Evolutionary conservation across 805 yeast genomes (phyloP).

Genomic region (Cyberlindnera mrakii): DNA sequence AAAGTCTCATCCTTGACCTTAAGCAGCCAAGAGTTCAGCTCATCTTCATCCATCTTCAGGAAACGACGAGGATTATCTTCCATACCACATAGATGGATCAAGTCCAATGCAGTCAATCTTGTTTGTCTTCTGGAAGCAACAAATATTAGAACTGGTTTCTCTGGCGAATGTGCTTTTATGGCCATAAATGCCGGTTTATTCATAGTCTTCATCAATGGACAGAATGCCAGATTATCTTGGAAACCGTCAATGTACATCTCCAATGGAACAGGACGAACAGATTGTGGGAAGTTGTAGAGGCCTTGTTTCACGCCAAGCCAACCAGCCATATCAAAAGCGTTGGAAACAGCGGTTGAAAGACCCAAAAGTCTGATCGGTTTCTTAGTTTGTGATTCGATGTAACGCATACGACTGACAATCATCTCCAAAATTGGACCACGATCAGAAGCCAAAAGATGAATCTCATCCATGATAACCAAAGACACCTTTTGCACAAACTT

Average conservation of each 20-base stretch:
- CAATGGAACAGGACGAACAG: conserved; percentile 93
- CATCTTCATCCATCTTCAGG: conserved; percentile 48
- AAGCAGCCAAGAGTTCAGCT: conserved; percentile 53
- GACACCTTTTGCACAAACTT: conserved; percentile 79
- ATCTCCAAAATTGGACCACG: conserved; percentile 97
- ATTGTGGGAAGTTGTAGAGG: conserved; percentile 87
- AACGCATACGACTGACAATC: conserved; percentile 83
- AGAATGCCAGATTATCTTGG: conserved; percentile 76
- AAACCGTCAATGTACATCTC: conserved; percentile 88
- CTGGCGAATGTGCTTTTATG: conserved; percentile 56
- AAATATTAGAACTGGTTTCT: conserved; percentile 89
- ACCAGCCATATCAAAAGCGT: conserved; percentile 90
- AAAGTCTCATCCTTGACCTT: conserved; percentile 72
- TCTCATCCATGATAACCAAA: conserved; percentile 89
- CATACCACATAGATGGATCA: conserved; percentile 62
- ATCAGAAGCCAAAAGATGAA: conserved; percentile 93
- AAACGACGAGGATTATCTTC: conserved; percentile 54
- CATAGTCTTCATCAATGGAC: conserved; percentile 59
- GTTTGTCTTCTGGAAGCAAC: conserved; percentile 98
- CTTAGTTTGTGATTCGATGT: conserved; percentile 92
- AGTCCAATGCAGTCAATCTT: conserved; percentile 70
- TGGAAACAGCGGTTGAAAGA: conserved; percentile 89
- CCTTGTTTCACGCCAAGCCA: conserved; percentile 91
- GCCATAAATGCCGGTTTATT: conserved; percentile 78
- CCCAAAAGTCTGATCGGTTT: conserved; percentile 87